Percentiles rank a stretch among this genome's conserved stretches.
Conservation (phyloP, 805 yeast species). For the Candida vaughaniae region DNA sequence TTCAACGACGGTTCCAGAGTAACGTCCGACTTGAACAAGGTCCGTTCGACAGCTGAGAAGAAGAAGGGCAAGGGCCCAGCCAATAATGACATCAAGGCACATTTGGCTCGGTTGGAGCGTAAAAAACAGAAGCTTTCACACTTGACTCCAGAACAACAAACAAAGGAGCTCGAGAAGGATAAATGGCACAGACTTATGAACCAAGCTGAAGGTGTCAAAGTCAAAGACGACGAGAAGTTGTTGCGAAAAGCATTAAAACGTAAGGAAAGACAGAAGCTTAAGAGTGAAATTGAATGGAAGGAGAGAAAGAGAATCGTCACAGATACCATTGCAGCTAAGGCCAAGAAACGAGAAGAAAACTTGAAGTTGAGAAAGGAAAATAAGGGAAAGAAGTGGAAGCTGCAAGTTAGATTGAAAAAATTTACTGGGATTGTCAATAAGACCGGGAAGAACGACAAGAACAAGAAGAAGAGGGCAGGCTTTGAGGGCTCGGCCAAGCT, state of each 20-base stretch:
- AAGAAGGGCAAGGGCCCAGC: slow-evolving; percentile 78
- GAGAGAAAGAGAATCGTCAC: slow-evolving; percentile 82
- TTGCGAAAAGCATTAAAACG: slow-evolving; percentile 82
- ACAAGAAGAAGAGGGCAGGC: slow-evolving; percentile 67
- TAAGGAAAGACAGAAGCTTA: slow-evolving; percentile 78
- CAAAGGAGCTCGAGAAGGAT: slow-evolving; percentile 63
- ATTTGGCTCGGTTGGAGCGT: slow-evolving; percentile 70
- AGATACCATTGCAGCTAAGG: slow-evolving; percentile 69
- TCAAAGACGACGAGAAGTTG: slow-evolving; percentile 86
- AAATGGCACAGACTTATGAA: slow-evolving; percentile 84
- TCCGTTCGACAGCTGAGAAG: slow-evolving; percentile 48
- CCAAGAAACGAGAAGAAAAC: slow-evolving; percentile 90
- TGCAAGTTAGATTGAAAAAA: slow-evolving; percentile 67
- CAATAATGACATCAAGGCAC: slow-evolving; percentile 79
- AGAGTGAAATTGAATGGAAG: slow-evolving; percentile 88
- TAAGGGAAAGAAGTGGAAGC: slow-evolving; percentile 76
- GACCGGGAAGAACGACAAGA: slow-evolving; percentile 8
- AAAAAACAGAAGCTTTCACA: slow-evolving; percentile 63
- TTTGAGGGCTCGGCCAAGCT: slow-evolving; percentile 73
- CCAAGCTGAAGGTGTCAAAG: slow-evolving; percentile 84
- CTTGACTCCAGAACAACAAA: slow-evolving; percentile 61
- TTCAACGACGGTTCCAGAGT: slow-evolving; percentile 80
- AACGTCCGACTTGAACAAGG: slow-evolving; percentile 64
- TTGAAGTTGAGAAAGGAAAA: slow-evolving; percentile 80
- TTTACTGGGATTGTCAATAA: slow-evolving; percentile 57